These are phyloP conservation scores for Casuarina cunninghamiana DNA, from an alignment of 306 rosid species.

Conservation along the genomic window DNA sequence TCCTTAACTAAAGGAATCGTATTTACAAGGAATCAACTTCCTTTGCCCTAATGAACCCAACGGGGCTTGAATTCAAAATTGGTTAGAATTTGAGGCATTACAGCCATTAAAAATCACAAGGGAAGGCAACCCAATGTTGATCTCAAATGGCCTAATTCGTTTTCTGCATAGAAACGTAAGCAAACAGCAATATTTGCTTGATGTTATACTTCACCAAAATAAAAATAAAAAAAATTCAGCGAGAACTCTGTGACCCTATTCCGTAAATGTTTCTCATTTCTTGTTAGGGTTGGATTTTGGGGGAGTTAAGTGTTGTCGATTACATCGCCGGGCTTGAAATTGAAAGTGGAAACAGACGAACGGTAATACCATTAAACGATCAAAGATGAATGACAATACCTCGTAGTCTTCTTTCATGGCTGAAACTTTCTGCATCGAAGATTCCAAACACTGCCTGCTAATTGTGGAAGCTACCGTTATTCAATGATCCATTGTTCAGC, in stretches of 20 bases:
- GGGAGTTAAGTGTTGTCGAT: background rate
- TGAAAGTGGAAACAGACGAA: background rate
- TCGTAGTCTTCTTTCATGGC: constrained; percentile 64
- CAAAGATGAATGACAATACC: constrained; percentile 31
- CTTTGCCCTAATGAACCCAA: constrained; percentile 1
- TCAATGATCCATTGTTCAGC: background rate
- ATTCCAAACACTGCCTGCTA: background rate
- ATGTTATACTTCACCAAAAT: background rate
- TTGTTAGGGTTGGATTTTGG: background rate
- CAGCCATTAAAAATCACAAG: background rate
- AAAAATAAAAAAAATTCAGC: background rate
- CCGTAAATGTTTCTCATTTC: background rate
- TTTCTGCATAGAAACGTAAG: background rate
- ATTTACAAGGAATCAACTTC: background rate
- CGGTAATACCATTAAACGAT: background rate
- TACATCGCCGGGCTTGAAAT: background rate
- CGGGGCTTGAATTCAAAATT: background rate
- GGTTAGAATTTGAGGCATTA: background rate
- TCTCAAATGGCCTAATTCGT: background rate
- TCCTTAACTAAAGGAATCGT: background rate
- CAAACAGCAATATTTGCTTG: no score
- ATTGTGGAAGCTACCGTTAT: background rate
- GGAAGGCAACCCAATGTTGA: background rate
- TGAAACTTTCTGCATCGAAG: background rate
- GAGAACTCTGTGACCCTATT: background rate